Evolutionary conservation across 2,329 filamentous ascomycete species (phyloP), one percentile per base, ranked within the genome.

Genomic region (Talaromyces funiculosus): DNA sequence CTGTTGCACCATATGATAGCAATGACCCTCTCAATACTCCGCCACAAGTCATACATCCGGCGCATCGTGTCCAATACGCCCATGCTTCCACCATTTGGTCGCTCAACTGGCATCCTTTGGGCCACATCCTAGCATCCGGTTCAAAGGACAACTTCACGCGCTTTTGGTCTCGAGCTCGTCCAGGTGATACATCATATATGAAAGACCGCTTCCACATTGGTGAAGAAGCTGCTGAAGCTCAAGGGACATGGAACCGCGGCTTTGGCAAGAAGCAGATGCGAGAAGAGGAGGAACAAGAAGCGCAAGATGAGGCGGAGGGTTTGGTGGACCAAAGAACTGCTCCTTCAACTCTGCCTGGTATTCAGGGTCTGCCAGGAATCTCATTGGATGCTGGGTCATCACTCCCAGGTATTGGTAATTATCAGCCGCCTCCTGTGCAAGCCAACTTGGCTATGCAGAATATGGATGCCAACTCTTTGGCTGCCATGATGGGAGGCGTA

Each of bases 11-110:
- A 0, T 97, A 95, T 73, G 92, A 97, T 72, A 88, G 84, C 64
- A 81, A 89, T 1, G 92, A 96, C 68, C 90, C 91, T 5, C 76
- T 84, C 24, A 90, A 89, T 53, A 88, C 90, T 0, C 87, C 92
- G 0, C 86, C 91, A 0, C 93, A 97, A 74, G 89, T 91, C n/a
- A 90, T 99, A 63, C 90, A 90, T 72, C 94, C 94, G 1, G 91
- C 92, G 3, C 93, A 97, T 78, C 89, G 86, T 69, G 78, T 97
- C 33, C 86, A 89, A 7, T 93, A 88, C 70, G 94, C 94, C 0
- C 94, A 99, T 73, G 90, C 96, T 67, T 95, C 92, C 72, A 91
- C 92, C 18, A 94, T 99, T 65, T 99, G 94, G 94, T 96, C 92
- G 18, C 83, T 99, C 54, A 92, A 97, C 78, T 99, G 94, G 92